Base-by-base conservation (phyloP, 495 filamentous ascomycete species). In the Aspergillus taichungensis region DNA sequence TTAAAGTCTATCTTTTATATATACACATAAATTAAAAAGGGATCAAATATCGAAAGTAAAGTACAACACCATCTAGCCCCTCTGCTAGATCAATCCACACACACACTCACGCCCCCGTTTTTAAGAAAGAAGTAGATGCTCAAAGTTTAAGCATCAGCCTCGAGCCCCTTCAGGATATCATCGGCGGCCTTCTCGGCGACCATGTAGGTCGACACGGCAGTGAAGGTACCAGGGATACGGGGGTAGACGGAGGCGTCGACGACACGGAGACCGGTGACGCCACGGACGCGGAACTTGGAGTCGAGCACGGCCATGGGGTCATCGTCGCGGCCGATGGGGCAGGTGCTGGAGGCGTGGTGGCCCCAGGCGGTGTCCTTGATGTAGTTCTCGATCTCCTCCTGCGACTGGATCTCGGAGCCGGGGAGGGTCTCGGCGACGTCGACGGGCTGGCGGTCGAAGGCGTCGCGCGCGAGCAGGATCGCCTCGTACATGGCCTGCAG, bases 161-260 rank as follows among this genome's bases (percentile, higher is more conserved):
- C 18, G 4, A 24, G 18, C 1, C 18, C 18, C 18, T 24, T 24
- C 18, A 77, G 33, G 39, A 82, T 78, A 27, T 75, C 75, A 49
- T 77, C 79, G 0, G 77, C 69, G 2, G 80, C 80, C 71, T 83
- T 83, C 56, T 78, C 74, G n/a, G 64, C 68, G 13, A 83, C 55
- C 70, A 82, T 80, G 51, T 78, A 82, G 0, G 76, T 78, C 10
- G 80, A 71, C 30, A 76, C 56, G 13, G 66, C 67, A 27, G 75
- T 75, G 45, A 79, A 84, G 29, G 71, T 73, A 2, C 80, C 80
- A 27, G 76, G 77, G 38, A 77, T 78, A 27, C 61, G 54, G n/a
- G 78, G 78, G 42, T 71, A 81, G 1, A 77, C 76, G 14, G 64
- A 71, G 5, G 78, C 80, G 62, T 83, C 80, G 6, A 83, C 79